Evolutionary conservation across 2,329 filamentous ascomycete species (phyloP).

Genomic region (Phoma sp.): DNA sequence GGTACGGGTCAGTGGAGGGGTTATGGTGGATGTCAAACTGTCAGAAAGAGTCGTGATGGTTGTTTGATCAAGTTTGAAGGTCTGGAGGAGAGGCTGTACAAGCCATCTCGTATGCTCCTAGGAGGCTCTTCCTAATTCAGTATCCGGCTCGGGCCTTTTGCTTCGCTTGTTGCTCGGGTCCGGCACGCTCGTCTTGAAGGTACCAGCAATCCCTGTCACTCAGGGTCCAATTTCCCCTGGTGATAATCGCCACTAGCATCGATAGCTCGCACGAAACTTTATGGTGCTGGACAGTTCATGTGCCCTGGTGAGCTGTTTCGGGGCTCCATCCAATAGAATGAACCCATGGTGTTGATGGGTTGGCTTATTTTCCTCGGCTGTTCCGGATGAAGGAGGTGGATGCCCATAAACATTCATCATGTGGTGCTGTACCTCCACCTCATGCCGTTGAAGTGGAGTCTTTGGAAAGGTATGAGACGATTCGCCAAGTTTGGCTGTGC

Average conservation of each 20-base stretch:
- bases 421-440: conserved; percentile 1
- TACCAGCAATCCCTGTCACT: conserved; percentile 12
- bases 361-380: background rate
- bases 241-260: conserved; percentile 19
- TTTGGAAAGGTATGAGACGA: background rate
- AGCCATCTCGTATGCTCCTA: background rate
- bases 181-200: conserved; percentile 3
- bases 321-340: background rate
- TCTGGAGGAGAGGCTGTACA: background rate
- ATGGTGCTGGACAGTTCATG: background rate
- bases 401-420: background rate
- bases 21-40: background rate
- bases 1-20: background rate
- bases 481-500: background rate
- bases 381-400: conserved; percentile 5
- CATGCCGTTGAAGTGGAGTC: conserved; percentile 10
- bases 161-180: background rate
- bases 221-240: conserved; percentile 14
- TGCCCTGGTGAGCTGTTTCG: background rate
- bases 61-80: background rate
- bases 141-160: background rate
- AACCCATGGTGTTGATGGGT: background rate
- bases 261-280: conserved; percentile 11
- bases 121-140: background rate
- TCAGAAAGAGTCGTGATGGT: background rate